These are phyloP conservation scores for Pezicula carpinea DNA, from an alignment of 2,329 filamentous ascomycete species.

Conservation along the genomic window DNA sequence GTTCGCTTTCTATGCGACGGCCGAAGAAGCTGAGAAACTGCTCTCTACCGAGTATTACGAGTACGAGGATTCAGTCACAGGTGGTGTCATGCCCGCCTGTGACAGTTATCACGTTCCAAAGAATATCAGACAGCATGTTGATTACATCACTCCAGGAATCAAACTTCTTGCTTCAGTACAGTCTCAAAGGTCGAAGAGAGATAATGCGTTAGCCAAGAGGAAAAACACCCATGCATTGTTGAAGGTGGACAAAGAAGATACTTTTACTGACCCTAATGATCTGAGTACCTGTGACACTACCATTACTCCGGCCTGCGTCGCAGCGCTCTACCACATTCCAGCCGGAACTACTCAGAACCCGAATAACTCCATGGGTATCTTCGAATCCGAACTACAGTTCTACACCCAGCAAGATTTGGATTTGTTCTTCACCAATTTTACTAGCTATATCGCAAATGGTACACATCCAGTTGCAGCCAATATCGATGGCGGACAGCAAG, in stretches of 20 bases:
- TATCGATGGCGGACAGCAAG: constrained; percentile 30
- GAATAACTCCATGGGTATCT: constrained; percentile 39
- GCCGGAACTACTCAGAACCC: constrained; percentile 24
- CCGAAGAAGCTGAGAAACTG: constrained; percentile 29
- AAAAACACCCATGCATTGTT: constrained; percentile 1
- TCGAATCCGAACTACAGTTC: constrained; percentile 35
- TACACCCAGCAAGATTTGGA: constrained; percentile 38
- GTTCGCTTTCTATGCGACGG: constrained; percentile 32
- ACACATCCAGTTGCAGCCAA: constrained; percentile 33
- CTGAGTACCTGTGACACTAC: constrained; percentile 27
- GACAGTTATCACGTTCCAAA: constrained; percentile 32
- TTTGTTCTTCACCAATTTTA: constrained; percentile 30
- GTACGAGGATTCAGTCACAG: constrained; percentile 42
- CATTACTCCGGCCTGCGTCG: constrained; percentile 30
- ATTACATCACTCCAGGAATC: constrained; percentile 20
- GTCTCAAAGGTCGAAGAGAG: constrained; percentile 10
- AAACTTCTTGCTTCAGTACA: constrained; percentile 29
- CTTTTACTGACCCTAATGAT: constrained; percentile 36
- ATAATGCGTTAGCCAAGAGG: not conserved
- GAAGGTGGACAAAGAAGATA: not conserved
- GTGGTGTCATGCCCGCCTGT: no score
- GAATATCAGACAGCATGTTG: constrained; percentile 42
- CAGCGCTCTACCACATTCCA: constrained; percentile 37
- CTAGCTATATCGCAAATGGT: constrained; percentile 29
- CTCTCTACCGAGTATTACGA: constrained; percentile 30